phyloP scores from a whole-genome alignment of 495 filamentous ascomycete species.

The Antarctomyces pellizariae region DNA sequence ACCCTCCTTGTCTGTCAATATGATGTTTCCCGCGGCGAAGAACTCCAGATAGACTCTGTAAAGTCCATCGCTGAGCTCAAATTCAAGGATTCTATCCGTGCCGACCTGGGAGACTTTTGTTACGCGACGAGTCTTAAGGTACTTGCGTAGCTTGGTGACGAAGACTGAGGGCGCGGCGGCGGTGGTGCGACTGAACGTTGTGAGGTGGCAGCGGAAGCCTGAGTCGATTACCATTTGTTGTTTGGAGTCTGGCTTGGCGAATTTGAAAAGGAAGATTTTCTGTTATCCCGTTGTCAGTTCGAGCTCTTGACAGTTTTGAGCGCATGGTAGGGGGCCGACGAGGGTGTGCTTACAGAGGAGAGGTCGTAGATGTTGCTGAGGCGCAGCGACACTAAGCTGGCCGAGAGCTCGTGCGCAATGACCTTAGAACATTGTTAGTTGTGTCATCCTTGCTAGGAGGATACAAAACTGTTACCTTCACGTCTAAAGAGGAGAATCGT shows the following conservation, averaged over 20 bases:
- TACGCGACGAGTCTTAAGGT: constrained; percentile 61
- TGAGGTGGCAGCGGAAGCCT: constrained; percentile 89
- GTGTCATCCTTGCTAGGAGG: not conserved
- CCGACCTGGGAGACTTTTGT: constrained; percentile 68
- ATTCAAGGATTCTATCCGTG: constrained; percentile 80
- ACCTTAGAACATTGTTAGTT: constrained; percentile 31
- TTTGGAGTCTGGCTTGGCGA: constrained; percentile 62
- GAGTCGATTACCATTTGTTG: constrained; percentile 83
- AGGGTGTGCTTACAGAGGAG: constrained; percentile 32
- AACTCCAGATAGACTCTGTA: constrained; percentile 85
- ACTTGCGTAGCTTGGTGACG: constrained; percentile 64
- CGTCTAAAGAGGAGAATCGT: constrained; percentile 43
- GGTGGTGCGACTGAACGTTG: constrained; percentile 65
- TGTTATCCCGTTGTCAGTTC: constrained; percentile 10
- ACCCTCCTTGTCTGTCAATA: constrained; percentile 63
- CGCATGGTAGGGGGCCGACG: too few species aligned
- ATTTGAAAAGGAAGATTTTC: constrained; percentile 87
- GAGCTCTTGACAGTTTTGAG: too few species aligned
- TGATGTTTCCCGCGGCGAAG: constrained; percentile 86
- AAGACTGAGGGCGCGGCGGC: constrained; percentile 65
- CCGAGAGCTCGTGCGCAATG: constrained; percentile 75
- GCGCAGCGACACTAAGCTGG: constrained; percentile 48
- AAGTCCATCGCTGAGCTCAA: constrained; percentile 75
- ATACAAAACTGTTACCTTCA: constrained; percentile 6
- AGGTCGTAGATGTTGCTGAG: constrained; percentile 91